Conservation (phyloP, 2,329 filamentous ascomycete genomes). For the Penicillium sp. region DNA sequence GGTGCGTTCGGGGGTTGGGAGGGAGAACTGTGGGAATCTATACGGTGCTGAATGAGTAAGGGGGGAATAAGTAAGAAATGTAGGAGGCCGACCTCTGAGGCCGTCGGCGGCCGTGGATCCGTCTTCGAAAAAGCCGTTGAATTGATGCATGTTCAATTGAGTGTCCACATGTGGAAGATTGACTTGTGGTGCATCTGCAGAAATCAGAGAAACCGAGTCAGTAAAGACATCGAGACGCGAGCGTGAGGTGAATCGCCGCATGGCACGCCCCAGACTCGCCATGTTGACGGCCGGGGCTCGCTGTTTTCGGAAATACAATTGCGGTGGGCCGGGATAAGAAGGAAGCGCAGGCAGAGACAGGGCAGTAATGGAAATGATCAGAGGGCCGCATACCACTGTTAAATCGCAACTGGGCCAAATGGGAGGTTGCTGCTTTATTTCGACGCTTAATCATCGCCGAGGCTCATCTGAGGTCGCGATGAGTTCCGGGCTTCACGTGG, state of each 20-base stretch:
- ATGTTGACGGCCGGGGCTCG: constrained; percentile 17
- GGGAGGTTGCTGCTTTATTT: constrained; percentile 21
- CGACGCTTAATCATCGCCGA: constrained; percentile 29
- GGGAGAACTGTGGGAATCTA: constrained; percentile 21
- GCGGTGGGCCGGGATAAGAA: background rate
- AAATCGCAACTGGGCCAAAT: constrained; percentile 28
- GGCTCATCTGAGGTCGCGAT: constrained; percentile 14
- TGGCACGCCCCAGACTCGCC: constrained; percentile 31
- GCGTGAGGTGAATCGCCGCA: constrained; percentile 16
- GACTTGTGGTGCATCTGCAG: constrained; percentile 34
- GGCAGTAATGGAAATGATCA: background rate
- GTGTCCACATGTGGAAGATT: constrained; percentile 43
- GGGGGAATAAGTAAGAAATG: background rate
- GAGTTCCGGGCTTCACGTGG: constrained; percentile 11
- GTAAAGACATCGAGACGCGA: constrained; percentile 13
- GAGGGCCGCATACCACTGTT: constrained; percentile 25
- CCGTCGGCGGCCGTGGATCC: constrained; percentile 19
- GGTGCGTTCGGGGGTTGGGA: constrained; percentile 14
- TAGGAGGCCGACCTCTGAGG: constrained; percentile 25
- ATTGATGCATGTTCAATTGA: constrained; percentile 44
- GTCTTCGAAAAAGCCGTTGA: constrained; percentile 39
- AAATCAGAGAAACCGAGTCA: constrained; percentile 27
- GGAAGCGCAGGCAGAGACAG: background rate
- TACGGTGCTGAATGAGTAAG: constrained; percentile 2
- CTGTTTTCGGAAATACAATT: background rate